These are phyloP conservation scores for Naganishia vishniacii DNA, from an alignment of 768 basidiomycete genomes.

Conservation along the genomic window DNA sequence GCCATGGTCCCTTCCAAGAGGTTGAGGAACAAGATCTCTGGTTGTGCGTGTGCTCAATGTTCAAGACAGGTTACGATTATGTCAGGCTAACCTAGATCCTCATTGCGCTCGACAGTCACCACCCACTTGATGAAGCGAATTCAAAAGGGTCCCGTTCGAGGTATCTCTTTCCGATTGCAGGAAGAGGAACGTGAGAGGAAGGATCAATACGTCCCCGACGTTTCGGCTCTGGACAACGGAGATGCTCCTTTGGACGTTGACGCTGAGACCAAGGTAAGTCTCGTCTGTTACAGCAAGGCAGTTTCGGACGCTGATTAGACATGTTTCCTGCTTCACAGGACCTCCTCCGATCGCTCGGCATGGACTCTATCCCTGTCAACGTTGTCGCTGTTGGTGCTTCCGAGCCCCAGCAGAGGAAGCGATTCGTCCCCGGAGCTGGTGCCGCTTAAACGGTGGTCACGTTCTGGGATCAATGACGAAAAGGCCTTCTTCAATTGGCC, in stretches of 20 bases:
- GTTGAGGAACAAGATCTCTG: slow-evolving; percentile 98
- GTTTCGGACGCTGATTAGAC: neutral
- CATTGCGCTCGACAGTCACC: slow-evolving; percentile 57
- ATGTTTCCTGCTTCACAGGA: slow-evolving; percentile 53
- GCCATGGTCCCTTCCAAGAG: slow-evolving; percentile 91
- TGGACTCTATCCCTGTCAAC: slow-evolving; percentile 78
- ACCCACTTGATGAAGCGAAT: slow-evolving; percentile 99
- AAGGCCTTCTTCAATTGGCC: neutral
- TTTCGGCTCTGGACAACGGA: slow-evolving; percentile 84
- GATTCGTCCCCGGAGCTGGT: slow-evolving; percentile 31
- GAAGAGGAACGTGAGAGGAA: slow-evolving; percentile 99
- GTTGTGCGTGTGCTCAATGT: slow-evolving; percentile 55
- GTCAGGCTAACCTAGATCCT: no score
- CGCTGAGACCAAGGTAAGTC: slow-evolving; percentile 79
- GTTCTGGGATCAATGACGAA: slow-evolving; percentile 13
- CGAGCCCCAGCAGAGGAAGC: slow-evolving; percentile 26
- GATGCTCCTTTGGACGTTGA: slow-evolving; percentile 75
- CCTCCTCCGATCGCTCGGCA: slow-evolving; percentile 85
- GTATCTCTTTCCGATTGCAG: slow-evolving; percentile 99
- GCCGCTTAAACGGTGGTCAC: slow-evolving; percentile 9
- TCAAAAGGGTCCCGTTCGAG: slow-evolving; percentile 93
- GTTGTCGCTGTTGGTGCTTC: slow-evolving; percentile 60
- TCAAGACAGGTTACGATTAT: no score
- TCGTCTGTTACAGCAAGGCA: neutral
- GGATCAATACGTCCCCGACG: slow-evolving; percentile 94